A percentile compares a stretch with the other conserved stretches of the same genome.
Conservation (phyloP, 805 yeast species). For the Kazachstania viticola region DNA sequence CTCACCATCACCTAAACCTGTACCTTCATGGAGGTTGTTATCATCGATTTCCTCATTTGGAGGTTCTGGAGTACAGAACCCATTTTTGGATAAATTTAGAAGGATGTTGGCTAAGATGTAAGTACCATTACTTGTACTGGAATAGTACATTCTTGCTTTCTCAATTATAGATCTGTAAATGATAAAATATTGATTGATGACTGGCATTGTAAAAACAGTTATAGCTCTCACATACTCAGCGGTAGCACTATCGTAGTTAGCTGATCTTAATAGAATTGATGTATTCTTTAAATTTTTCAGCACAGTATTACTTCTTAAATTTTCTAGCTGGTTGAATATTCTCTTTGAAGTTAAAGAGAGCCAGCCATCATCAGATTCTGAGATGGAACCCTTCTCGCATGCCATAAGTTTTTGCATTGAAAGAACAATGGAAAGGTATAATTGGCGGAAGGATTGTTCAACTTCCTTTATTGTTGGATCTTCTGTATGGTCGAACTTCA, state of each 20-base stretch:
- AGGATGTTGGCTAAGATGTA: slow-evolving; percentile 46
- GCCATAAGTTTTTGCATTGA: slow-evolving; percentile 51
- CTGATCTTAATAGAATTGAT: slow-evolving; percentile 25
- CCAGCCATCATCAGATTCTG: slow-evolving; percentile 60
- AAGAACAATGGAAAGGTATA: slow-evolving; percentile 50
- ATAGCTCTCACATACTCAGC: slow-evolving; percentile 36
- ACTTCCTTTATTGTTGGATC: slow-evolving; percentile 24
- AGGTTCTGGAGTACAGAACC: slow-evolving; percentile 88
- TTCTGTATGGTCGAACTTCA: not conserved
- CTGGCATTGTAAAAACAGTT: slow-evolving; percentile 47
- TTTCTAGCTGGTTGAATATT: slow-evolving; percentile 31
- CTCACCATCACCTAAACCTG: slow-evolving; percentile 86
- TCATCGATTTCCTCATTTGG: slow-evolving; percentile 50
- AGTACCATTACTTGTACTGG: slow-evolving; percentile 47
- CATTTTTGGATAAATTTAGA: slow-evolving; percentile 54
- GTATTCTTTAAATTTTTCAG: slow-evolving; percentile 27
- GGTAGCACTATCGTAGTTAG: slow-evolving; percentile 30
- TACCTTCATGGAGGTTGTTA: slow-evolving; percentile 69
- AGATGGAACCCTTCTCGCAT: slow-evolving; percentile 23
- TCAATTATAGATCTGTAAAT: slow-evolving; percentile 35
- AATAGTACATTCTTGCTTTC: slow-evolving; percentile 38
- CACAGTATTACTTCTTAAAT: slow-evolving; percentile 32
- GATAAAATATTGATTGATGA: slow-evolving; percentile 46
- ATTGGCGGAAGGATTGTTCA: slow-evolving; percentile 37
- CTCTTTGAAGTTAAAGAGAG: slow-evolving; percentile 38